Evolutionary conservation across 1,284 basidiomycete species (phyloP).

Genomic region (Cryptococcus sp.): DNA sequence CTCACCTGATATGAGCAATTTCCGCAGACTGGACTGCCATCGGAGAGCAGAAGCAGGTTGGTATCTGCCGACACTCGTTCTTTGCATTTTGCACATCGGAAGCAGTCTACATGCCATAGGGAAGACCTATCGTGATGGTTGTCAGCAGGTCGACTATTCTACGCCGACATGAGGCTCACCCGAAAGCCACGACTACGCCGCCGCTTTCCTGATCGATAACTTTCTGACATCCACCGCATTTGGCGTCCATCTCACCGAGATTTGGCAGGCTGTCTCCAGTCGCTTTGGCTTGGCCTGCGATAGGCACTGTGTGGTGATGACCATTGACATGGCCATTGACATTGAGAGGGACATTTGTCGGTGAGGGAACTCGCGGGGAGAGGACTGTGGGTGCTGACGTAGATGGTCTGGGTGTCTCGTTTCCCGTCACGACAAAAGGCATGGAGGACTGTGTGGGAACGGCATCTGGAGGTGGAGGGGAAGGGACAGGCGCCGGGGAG

Average conservation of each 20-base stretch:
- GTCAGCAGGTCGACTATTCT: constrained; percentile 7
- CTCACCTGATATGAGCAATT: constrained; percentile 83
- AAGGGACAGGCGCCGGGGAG: too few relatives aligned
- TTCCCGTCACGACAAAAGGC: too few relatives aligned
- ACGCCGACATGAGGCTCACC: constrained; percentile 59
- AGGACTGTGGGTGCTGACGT: constrained; percentile 14
- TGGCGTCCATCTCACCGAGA: constrained; percentile 41
- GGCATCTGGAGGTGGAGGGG: too few relatives aligned
- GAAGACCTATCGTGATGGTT: constrained; percentile 34
- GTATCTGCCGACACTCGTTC: constrained; percentile 73
- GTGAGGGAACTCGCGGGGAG: constrained; percentile 15
- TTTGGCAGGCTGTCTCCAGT: constrained; percentile 27
- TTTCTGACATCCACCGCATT: constrained; percentile 79
- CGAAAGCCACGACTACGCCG: constrained; percentile 86
- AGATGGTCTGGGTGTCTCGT: constrained; percentile 9
- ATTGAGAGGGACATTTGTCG: constrained; percentile 4
- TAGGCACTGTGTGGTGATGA: constrained; percentile 1
- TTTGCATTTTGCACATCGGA: constrained; percentile 58
- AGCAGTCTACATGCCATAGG: constrained; percentile 55
- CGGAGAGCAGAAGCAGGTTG: constrained; percentile 90
- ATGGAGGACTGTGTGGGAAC: too few relatives aligned
- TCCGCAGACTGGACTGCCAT: constrained; percentile 94
- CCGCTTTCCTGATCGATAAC: constrained; percentile 81
- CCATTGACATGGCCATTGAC: background rate
- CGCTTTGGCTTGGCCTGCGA: constrained; percentile 1